A percentile compares a stretch with the other conserved stretches of the same genome.
Conservation (phyloP, 2,329 filamentous ascomycete genomes). For the Venturiaceae sp. region DNA sequence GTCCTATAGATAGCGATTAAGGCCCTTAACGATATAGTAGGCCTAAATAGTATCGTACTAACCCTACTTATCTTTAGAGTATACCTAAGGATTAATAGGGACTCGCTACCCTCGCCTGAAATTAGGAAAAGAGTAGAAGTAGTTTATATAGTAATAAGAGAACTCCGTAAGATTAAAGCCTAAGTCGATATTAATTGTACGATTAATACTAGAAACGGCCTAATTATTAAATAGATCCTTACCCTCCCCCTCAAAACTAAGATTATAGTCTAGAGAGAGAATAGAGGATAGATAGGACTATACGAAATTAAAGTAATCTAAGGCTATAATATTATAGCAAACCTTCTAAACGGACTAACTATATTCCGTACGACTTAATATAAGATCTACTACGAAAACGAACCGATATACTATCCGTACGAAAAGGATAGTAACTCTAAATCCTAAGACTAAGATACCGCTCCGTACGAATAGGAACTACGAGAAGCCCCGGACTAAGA, state of each 20-base stretch:
- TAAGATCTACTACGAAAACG: background rate
- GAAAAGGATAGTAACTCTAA: too few relatives aligned
- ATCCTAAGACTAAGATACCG: background rate
- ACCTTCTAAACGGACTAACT: background rate
- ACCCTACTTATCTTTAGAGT: background rate
- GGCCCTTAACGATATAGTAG: background rate
- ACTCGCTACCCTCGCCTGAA: background rate
- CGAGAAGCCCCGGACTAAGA: background rate
- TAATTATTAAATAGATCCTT: too few relatives aligned
- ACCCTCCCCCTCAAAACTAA: too few relatives aligned
- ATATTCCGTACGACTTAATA: background rate
- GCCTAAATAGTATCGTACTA: background rate
- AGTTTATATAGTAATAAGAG: background rate
- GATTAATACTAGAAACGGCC: too few relatives aligned
- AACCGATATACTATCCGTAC: too few relatives aligned
- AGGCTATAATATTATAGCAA: background rate
- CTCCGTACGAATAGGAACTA: background rate
- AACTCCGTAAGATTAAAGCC: background rate
- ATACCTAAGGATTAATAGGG: background rate
- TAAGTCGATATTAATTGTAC: too few relatives aligned
- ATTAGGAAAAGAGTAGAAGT: background rate
- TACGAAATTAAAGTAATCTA: too few relatives aligned
- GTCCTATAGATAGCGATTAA: background rate
- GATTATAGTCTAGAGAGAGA: background rate
- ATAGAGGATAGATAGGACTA: background rate